A percentile compares a stretch with the other conserved stretches of the same genome.
phyloP scores from a whole-genome alignment of 1,284 basidiomycete species.

The Malassezia globosa region DNA sequence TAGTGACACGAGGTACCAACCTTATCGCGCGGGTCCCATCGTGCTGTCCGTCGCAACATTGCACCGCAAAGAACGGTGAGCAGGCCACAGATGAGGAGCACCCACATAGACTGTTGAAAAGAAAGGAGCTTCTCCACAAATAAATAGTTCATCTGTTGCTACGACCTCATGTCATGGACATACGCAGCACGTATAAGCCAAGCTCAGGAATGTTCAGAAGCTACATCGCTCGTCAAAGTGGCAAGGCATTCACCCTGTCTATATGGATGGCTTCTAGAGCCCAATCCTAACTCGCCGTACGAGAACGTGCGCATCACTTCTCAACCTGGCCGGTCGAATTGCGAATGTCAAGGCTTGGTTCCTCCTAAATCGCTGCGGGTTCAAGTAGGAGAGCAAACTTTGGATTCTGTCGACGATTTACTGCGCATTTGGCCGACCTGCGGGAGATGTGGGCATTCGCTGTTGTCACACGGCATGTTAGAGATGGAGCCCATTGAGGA shows the following conservation, averaged over 20 bases:
- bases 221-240: conserved; percentile 12
- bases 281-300: conserved; percentile 3
- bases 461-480: conserved; percentile 59
- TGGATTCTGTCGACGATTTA: not conserved
- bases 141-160: not conserved
- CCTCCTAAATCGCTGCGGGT: conserved; percentile 1
- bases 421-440: conserved; percentile 10
- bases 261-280: conserved; percentile 8
- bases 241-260: conserved; percentile 14
- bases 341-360: conserved; percentile 4
- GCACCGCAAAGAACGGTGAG: not conserved
- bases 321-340: not conserved
- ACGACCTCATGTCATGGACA: conserved; percentile 1
- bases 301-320: not conserved
- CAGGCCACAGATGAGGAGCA: not conserved
- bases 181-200: conserved; percentile 3
- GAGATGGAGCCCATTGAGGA: conserved; percentile 44
- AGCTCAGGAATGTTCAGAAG: not conserved
- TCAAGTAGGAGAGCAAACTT: not conserved
- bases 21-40: conserved; percentile 4
- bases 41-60: too few species aligned
- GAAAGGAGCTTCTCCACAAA: not conserved
- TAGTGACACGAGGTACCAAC: not conserved
- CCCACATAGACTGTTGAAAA: not conserved
- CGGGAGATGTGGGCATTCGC: conserved; percentile 59